Conservation (phyloP, 306 rosid species). For the Corylus heterophylla region DNA sequence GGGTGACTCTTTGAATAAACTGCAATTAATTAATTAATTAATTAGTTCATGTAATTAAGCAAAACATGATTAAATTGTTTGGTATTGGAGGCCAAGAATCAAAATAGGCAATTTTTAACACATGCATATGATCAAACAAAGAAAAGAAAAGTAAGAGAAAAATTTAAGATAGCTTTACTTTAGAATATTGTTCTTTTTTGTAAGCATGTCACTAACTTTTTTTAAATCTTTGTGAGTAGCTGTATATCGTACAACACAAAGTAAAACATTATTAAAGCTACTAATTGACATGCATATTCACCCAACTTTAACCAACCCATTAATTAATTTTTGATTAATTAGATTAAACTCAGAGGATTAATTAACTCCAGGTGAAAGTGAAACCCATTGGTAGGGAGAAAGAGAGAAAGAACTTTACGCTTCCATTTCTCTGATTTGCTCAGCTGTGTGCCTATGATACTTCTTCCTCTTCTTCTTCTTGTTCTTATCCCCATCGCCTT, state of each 20-base stretch:
- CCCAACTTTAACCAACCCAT: background rate
- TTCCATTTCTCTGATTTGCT: constrained; percentile 97
- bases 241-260: constrained; percentile 27
- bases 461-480: constrained; percentile 87
- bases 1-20: constrained; percentile 95
- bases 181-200: constrained; percentile 26
- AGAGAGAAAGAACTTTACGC: constrained; percentile 31
- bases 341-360: too few relatives aligned
- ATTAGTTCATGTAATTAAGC: background rate
- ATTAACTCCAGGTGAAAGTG: too few relatives aligned
- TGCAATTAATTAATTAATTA: constrained; percentile 19
- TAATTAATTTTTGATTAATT: too few relatives aligned
- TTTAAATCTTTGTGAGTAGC: constrained; percentile 16
- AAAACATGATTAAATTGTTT: too few relatives aligned
- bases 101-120: background rate
- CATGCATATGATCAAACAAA: constrained; percentile 11
- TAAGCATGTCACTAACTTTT: constrained; percentile 24
- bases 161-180: constrained; percentile 26
- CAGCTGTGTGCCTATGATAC: constrained; percentile 88
- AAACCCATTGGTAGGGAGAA: background rate
- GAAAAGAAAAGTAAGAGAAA: constrained; percentile 30
- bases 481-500: constrained; percentile 44
- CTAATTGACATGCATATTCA: constrained; percentile 30
- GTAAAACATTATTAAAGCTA: constrained; percentile 16
- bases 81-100: background rate